Conservation (phyloP, 495 filamentous ascomycete genomes). For the Hypomontagnella submonticulosa region DNA sequence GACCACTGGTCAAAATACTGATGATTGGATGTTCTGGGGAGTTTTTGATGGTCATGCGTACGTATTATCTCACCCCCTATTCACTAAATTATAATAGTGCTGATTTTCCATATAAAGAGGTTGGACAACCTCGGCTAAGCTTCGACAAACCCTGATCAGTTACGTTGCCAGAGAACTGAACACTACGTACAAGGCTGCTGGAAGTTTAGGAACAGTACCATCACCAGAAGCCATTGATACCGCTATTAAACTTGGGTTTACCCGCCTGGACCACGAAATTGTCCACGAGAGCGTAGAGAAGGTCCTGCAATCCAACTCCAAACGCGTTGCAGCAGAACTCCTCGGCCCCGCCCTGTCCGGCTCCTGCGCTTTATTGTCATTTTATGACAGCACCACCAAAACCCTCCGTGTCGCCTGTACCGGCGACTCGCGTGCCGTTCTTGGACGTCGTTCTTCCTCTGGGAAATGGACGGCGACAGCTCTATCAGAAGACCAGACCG, state of each 20-base stretch:
- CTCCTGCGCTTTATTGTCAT: slow-evolving; percentile 94
- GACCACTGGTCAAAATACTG: slow-evolving; percentile 63
- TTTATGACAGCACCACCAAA: slow-evolving; percentile 89
- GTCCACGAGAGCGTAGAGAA: slow-evolving; percentile 88
- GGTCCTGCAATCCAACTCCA: slow-evolving; percentile 87
- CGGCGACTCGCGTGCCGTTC: slow-evolving; percentile 91
- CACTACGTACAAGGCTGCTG: slow-evolving; percentile 83
- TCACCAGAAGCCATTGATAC: slow-evolving; percentile 81
- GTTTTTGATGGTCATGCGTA: slow-evolving; percentile 98
- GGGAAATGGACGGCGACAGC: slow-evolving; percentile 95
- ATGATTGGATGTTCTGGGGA: slow-evolving; percentile 99
- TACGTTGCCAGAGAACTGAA: slow-evolving; percentile 97
- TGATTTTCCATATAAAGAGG: slow-evolving; percentile 66
- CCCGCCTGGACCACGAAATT: slow-evolving; percentile 91
- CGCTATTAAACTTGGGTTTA: slow-evolving; percentile 93
- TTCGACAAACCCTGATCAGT: slow-evolving; percentile 89
- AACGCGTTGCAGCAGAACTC: slow-evolving; percentile 85
- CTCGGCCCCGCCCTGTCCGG: slow-evolving; percentile 94
- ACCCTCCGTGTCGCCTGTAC: slow-evolving; percentile 91
- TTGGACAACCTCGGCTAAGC: slow-evolving; percentile 97
- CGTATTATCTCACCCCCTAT: slow-evolving; percentile 41
- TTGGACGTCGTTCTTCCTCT: slow-evolving; percentile 78
- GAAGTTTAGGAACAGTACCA: slow-evolving; percentile 63
- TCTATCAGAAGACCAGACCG: slow-evolving; percentile 93
- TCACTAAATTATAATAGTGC: slow-evolving; percentile 19